Conservation (phyloP, 305 asterid species). For the Withania somnifera region DNA sequence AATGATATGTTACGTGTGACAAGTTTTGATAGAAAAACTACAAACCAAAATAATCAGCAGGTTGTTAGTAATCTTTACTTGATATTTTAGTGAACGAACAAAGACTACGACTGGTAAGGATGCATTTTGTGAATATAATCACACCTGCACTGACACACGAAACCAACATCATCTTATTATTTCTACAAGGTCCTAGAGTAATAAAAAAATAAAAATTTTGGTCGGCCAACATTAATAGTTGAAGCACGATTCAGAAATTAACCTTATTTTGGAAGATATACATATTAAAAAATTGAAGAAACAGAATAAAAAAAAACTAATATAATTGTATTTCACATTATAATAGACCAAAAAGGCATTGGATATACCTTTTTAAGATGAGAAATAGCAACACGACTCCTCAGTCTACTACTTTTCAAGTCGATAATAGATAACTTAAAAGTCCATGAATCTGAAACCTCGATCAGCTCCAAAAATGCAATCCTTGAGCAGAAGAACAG, state of each 20-base stretch:
- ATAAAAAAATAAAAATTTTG: background rate
- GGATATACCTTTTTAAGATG: no score
- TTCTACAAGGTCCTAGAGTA: background rate
- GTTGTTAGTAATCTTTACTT: conserved; percentile 29
- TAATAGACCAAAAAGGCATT: no score
- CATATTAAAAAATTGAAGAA: no score
- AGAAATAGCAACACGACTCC: no score
- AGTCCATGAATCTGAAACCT: no score
- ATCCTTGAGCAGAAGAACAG: no score
- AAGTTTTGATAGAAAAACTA: background rate
- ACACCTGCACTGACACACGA: conserved; percentile 66
- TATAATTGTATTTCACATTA: no score
- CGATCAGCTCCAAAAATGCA: no score
- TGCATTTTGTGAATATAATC: conserved; percentile 81
- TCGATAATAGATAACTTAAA: no score
- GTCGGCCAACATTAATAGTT: background rate
- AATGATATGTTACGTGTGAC: background rate
- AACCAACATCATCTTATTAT: background rate
- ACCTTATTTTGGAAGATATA: background rate
- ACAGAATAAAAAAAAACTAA: no score
- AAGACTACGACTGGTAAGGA: conserved; percentile 37
- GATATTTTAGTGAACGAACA: conserved; percentile 88
- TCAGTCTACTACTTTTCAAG: no score
- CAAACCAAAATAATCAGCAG: background rate
- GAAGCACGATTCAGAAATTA: background rate